Base-by-base conservation (phyloP, 2,329 filamentous ascomycete genomes). In the Tolypocladium album region DNA sequence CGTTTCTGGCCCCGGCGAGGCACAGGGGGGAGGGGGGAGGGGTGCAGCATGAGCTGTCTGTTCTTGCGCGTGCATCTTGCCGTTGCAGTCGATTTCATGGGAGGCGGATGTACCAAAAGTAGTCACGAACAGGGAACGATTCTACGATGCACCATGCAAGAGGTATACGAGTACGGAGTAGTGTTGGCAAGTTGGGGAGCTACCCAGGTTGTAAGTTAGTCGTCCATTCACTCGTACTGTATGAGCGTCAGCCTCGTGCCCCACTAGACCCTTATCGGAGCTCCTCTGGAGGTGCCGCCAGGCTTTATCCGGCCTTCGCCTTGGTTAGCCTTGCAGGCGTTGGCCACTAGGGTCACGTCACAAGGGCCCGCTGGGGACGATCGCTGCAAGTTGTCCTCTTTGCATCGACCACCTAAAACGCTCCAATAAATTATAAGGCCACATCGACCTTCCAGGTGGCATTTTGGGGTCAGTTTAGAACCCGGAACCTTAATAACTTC, bases 371-470 rank as follows among this genome's bases (percentile, higher is more conserved):
- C 22, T 59, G 42, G 20, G 34, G 58, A 57, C 58, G 60, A 60
- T 61, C 63, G 64, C 61, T 68, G 67, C 67, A 71, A 74, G 63
- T 71, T 74, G 72, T 74, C 71, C 72, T 74, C 67, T 74, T 72
- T 64, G 59, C 65, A 60, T 43, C 55, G n/a, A 56, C 39, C 22
- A 24, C 34, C 56, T 59, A 24, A 60, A 53, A 58, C 61, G 11
- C 53, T 65, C 68, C 70, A 65, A 73, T 70, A n/a, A n/a, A n/a
- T n/a, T n/a, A n/a, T n/a, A 65, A 73, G 72, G 72, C 70, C 72
- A 74, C 72, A 69, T 74, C 68, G 66, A 70, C 70, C 66, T 67
- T 62, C 70, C 57, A 36, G 27, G 42, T 50, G 59, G 60, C 57
- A 22, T 11, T 36, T 40, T 31, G 15, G 17, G 24, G 9, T 61